A percentile compares a stretch with the other conserved stretches of the same genome.
Evolutionary conservation across 106 monocot genomes (phyloP).

Genomic region (Agapanthus africanus): DNA sequence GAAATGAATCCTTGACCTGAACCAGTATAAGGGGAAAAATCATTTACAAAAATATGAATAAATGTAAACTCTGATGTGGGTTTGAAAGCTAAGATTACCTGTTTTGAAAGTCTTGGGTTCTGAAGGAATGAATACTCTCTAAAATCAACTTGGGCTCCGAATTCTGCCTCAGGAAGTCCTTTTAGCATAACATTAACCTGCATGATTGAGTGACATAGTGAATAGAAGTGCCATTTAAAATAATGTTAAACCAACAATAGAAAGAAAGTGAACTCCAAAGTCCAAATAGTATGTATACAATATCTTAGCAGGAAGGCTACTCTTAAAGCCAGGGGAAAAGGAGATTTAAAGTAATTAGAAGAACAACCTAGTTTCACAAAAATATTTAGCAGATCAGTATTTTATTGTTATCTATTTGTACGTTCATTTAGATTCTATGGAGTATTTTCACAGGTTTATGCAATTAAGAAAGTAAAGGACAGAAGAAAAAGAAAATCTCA

Average conservation of each 20-base stretch:
- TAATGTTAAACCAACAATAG: neutral
- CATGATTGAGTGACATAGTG: neutral
- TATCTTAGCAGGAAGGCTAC: neutral
- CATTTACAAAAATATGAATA: neutral
- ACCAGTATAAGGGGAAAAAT: conserved; percentile 6
- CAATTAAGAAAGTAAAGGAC: too few species aligned
- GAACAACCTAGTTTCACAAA: neutral
- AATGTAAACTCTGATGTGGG: neutral
- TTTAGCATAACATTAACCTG: conserved; percentile 77
- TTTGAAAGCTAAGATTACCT: conserved; percentile 21
- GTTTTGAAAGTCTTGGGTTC: conserved; percentile 55
- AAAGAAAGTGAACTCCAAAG: neutral
- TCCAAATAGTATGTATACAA: neutral
- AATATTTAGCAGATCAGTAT: neutral
- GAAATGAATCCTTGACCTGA: conserved; percentile 82
- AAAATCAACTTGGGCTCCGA: conserved; percentile 73
- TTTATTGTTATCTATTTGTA: too few species aligned
- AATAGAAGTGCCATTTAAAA: neutral
- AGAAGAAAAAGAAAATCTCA: too few species aligned
- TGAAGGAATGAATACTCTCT: conserved; percentile 84
- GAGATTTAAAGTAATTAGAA: neutral
- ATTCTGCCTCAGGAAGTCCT: conserved; percentile 53
- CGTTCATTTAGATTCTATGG: too few species aligned
- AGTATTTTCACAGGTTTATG: too few species aligned
- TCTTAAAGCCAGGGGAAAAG: neutral